These are phyloP conservation scores for Cydonia oblonga DNA, from an alignment of 331 rosid species.

Conservation along the genomic window DNA sequence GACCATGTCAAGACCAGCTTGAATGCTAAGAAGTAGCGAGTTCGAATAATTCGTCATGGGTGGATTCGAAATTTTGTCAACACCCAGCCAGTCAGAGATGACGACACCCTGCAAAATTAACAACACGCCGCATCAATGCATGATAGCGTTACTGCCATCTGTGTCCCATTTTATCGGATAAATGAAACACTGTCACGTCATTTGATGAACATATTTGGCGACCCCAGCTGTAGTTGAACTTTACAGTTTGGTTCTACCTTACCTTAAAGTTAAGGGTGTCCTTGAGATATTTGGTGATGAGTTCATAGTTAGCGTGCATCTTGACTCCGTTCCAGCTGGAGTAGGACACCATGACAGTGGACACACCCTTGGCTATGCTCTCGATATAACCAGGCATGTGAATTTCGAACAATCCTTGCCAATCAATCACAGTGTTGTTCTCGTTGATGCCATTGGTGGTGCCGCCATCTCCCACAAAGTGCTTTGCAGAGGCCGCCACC, in stretches of 20 bases:
- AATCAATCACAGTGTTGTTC: conserved; percentile 39
- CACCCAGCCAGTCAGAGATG: conserved; percentile 20
- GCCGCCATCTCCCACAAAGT: conserved; percentile 68
- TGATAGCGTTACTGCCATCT: neutral
- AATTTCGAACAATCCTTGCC: conserved; percentile 36
- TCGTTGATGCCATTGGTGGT: conserved; percentile 59
- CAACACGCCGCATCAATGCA: neutral
- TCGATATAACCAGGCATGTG: conserved; percentile 92
- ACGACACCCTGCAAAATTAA: conserved; percentile 19
- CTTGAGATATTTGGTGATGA: conserved; percentile 24
- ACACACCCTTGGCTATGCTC: conserved; percentile 61
- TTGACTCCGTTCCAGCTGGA: conserved; percentile 60
- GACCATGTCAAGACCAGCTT: conserved; percentile 23
- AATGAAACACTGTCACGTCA: neutral
- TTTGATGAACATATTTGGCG: neutral
- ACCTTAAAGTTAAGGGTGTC: conserved; percentile 20
- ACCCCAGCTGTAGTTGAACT: neutral
- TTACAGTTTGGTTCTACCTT: neutral
- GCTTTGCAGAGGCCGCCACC: conserved; percentile 84
- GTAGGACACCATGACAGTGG: conserved; percentile 61
- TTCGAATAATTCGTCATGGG: conserved; percentile 5
- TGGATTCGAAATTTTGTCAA: conserved; percentile 9
- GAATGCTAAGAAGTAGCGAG: conserved; percentile 9
- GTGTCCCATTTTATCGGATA: neutral
- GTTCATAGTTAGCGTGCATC: conserved; percentile 24